phyloP scores from a whole-genome alignment of 345 rosid species.

The Cardamine chenopodiifolia region DNA sequence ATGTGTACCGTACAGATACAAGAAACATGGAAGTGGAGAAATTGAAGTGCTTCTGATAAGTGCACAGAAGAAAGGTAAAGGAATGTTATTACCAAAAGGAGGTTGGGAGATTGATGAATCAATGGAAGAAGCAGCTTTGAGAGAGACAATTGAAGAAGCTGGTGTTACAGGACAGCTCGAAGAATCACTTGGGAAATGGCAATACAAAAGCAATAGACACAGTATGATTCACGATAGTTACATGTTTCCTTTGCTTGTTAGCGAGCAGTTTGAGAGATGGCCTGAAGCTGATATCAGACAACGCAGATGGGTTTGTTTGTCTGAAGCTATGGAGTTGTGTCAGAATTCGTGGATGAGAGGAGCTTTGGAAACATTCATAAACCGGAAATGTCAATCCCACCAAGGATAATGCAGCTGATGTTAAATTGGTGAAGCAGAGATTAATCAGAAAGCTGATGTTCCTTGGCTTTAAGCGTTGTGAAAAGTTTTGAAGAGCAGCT shows the following conservation, averaged over 20 bases:
- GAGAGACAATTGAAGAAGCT: constrained; percentile 67
- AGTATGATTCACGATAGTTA: constrained; percentile 51
- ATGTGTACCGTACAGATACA: constrained; percentile 65
- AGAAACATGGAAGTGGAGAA: constrained; percentile 42
- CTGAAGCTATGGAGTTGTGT: constrained; percentile 57
- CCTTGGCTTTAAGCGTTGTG: not conserved
- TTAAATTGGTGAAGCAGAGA: not conserved
- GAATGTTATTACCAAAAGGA: constrained; percentile 69
- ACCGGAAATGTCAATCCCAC: constrained; percentile 30
- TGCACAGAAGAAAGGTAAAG: constrained; percentile 56
- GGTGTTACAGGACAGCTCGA: constrained; percentile 57
- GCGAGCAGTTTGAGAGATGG: constrained; percentile 50
- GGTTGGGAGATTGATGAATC: constrained; percentile 70
- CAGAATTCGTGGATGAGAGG: constrained; percentile 59
- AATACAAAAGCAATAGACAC: constrained; percentile 57
- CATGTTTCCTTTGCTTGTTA: constrained; percentile 60
- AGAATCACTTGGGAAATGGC: constrained; percentile 55
- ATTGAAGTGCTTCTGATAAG: constrained; percentile 61
- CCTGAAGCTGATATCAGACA: constrained; percentile 53
- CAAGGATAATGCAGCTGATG: not conserved
- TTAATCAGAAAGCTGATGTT: constrained; percentile 11
- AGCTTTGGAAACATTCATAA: constrained; percentile 55
- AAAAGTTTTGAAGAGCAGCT: not conserved
- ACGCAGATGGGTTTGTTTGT: constrained; percentile 56
- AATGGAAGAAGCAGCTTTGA: constrained; percentile 55